Evolutionary conservation across 31 red algal species (phyloP).

Genomic region (Odonthalia washingtoniensis): DNA sequence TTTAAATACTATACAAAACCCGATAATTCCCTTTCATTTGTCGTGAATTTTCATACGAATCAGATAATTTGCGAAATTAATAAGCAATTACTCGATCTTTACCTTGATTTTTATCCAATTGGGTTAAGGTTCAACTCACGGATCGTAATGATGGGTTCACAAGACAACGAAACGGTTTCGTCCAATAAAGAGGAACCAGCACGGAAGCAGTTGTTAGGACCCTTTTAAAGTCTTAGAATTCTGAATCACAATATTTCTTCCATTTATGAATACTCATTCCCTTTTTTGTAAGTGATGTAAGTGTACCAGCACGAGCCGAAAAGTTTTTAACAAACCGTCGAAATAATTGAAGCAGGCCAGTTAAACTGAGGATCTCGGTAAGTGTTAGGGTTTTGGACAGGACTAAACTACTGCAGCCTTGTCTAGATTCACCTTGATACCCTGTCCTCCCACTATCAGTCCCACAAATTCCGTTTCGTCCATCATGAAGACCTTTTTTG

Average conservation of each 20-base stretch:
- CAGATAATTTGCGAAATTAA: neutral
- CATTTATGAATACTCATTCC: neutral
- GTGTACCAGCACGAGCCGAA: neutral
- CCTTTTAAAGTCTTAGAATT: neutral
- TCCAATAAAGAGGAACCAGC: constrained; percentile 3
- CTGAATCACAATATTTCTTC: neutral
- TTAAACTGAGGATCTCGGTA: neutral
- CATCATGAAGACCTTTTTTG: neutral
- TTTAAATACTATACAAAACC: neutral
- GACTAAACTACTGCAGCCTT: neutral
- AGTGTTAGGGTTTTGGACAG: neutral
- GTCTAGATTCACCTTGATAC: neutral
- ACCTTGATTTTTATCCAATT: neutral
- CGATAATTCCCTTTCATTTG: constrained; percentile 12
- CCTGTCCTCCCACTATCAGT: neutral
- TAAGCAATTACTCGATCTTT: constrained; percentile 6
- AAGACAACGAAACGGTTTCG: constrained; percentile 3
- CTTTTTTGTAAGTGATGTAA: neutral
- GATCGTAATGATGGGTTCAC: neutral
- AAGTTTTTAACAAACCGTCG: neutral
- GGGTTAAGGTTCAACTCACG: neutral
- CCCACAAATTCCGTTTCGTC: neutral
- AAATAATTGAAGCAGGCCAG: constrained; percentile 1
- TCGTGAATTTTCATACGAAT: neutral
- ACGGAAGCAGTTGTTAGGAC: neutral